Evolutionary conservation across 129 eudicot species (phyloP).

Genomic region (Lonicera japonica): DNA sequence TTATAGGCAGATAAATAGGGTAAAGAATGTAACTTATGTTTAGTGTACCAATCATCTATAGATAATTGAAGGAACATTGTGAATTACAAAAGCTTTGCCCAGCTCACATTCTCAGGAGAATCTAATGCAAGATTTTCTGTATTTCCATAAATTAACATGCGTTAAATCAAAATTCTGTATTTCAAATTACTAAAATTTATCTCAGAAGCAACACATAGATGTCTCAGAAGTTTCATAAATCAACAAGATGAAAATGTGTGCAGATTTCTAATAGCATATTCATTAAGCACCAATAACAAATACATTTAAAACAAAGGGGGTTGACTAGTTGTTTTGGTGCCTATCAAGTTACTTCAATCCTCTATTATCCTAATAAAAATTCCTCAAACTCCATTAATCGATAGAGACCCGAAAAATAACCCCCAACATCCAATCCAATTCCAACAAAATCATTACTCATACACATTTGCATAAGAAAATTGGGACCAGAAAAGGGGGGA

Average conservation of each 20-base stretch:
- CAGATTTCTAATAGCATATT: neutral
- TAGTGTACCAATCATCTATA: neutral
- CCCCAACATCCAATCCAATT: slow-evolving; percentile 7
- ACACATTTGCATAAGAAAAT: slow-evolving; percentile 28
- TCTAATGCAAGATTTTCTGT: neutral
- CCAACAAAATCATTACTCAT: slow-evolving; percentile 22
- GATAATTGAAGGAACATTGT: neutral
- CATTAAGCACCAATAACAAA: neutral
- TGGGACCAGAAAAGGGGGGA: slow-evolving; percentile 8
- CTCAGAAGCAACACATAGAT: neutral
- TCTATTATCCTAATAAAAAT: slow-evolving; percentile 10
- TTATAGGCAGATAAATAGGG: too few species aligned
- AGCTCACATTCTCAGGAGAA: neutral
- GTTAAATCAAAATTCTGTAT: neutral
- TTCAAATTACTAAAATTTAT: too few species aligned
- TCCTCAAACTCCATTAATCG: slow-evolving; percentile 7
- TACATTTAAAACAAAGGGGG: neutral
- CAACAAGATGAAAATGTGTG: neutral
- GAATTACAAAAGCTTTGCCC: neutral
- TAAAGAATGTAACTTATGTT: neutral
- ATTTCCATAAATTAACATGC: neutral
- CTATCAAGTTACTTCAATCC: slow-evolving; percentile 9
- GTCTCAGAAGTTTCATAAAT: neutral
- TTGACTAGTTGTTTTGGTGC: neutral
- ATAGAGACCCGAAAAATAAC: neutral